A percentile compares a stretch with the other conserved stretches of the same genome.
Conservation (phyloP, 140 eudicot species). For the Flaveria floridana region DNA sequence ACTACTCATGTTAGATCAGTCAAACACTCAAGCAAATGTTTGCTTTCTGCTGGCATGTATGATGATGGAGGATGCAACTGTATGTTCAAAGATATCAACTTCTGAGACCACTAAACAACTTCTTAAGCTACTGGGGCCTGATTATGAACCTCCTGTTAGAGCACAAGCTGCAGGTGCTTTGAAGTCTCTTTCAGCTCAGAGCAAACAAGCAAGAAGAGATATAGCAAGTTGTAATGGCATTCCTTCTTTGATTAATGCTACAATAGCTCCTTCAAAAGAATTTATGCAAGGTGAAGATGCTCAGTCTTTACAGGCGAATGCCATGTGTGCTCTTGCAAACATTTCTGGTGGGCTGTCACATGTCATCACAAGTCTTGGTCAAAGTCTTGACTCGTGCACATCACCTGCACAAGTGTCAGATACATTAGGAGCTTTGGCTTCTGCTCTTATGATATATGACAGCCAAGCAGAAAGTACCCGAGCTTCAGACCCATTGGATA, state of each 20-base stretch:
- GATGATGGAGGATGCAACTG: constrained; percentile 96
- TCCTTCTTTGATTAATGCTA: constrained; percentile 93
- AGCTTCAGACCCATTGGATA: constrained; percentile 73
- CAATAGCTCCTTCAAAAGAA: constrained; percentile 99
- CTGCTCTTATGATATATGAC: constrained; percentile 98
- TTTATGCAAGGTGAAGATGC: constrained; percentile 98
- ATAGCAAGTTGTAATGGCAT: constrained; percentile 82
- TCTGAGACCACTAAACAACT: constrained; percentile 80
- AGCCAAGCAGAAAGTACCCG: constrained; percentile 73
- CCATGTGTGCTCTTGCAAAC: constrained; percentile 99
- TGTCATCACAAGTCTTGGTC: constrained; percentile 96
- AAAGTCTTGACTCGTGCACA: constrained; percentile 94
- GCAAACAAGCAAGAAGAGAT: constrained; percentile 85
- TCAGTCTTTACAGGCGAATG: constrained; percentile 96
- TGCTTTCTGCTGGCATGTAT: constrained; percentile 87
- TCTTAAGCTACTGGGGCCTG: constrained; percentile 78
- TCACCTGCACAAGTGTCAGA: constrained; percentile 96
- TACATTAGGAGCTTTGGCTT: constrained; percentile 96
- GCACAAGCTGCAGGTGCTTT: constrained; percentile 96
- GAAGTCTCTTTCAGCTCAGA: constrained; percentile 94
- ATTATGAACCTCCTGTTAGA: constrained; percentile 86
- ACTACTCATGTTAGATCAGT: constrained; percentile 65
- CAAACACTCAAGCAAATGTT: constrained; percentile 89
- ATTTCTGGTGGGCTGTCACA: constrained; percentile 97
- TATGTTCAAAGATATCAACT: constrained; percentile 71